These are phyloP conservation scores for Termitomyces sp. DNA, from an alignment of 768 basidiomycete genomes.

Conservation along the genomic window DNA sequence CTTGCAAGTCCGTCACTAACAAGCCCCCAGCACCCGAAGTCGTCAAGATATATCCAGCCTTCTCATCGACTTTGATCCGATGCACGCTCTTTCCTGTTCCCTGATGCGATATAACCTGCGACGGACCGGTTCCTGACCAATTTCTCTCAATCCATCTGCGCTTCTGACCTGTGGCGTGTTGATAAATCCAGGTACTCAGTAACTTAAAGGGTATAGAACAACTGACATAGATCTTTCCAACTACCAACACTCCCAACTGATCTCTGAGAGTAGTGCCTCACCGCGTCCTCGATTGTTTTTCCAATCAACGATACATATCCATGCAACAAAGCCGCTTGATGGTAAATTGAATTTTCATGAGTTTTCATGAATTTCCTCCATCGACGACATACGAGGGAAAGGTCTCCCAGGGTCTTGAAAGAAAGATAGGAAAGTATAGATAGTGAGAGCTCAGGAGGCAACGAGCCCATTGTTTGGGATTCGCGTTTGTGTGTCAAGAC, in stretches of 20 bases:
- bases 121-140: slow-evolving; percentile 54
- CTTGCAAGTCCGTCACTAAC: slow-evolving; percentile 50
- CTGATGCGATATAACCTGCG: slow-evolving; percentile 30
- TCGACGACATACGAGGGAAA: slow-evolving; percentile 35
- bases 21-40: slow-evolving; percentile 57
- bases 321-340: slow-evolving; percentile 51
- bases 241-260: slow-evolving; percentile 32
- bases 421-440: slow-evolving; percentile 48
- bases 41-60: slow-evolving; percentile 53
- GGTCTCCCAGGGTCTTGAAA: slow-evolving; percentile 34
- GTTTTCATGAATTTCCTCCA: slow-evolving; percentile 45
- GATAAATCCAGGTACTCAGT: background rate
- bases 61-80: slow-evolving; percentile 75
- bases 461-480: slow-evolving; percentile 28
- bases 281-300: slow-evolving; percentile 26
- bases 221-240: slow-evolving; percentile 67
- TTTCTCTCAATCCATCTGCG: slow-evolving; percentile 41
- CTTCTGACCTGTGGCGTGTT: slow-evolving; percentile 35
- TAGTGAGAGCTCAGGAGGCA: slow-evolving; percentile 61
- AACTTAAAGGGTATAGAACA: slow-evolving; percentile 13
- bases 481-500: background rate
- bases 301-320: slow-evolving; percentile 33
- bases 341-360: slow-evolving; percentile 55
- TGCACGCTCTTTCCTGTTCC: slow-evolving; percentile 44
- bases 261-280: slow-evolving; percentile 26